These are phyloP conservation scores for Acephala macrosclerotiorum DNA, from an alignment of 2,329 filamentous ascomycete species.

Conservation along the genomic window DNA sequence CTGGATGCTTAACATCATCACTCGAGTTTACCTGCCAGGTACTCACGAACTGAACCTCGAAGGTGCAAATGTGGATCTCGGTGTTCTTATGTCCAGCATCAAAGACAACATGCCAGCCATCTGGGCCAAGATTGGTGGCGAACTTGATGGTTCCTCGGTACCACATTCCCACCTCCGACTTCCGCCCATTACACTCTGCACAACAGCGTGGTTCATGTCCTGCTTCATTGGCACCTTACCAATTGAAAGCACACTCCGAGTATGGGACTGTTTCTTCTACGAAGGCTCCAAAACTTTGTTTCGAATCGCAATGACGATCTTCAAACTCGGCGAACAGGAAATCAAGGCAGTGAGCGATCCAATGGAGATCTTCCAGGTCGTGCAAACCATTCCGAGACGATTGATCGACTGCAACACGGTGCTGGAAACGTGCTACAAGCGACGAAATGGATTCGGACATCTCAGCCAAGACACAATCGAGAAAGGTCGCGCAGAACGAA, in stretches of 20 bases:
- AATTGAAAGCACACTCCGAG: constrained; percentile 87
- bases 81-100: constrained; percentile 88
- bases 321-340: constrained; percentile 84
- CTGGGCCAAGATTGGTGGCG: constrained; percentile 87
- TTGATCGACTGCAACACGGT: constrained; percentile 84
- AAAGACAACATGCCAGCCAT: constrained; percentile 82
- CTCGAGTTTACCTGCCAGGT: constrained; percentile 84
- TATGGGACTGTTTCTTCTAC: constrained; percentile 97
- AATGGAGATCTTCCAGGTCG: constrained; percentile 95
- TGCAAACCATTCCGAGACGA: constrained; percentile 83
- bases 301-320: constrained; percentile 87
- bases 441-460: constrained; percentile 81
- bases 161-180: constrained; percentile 58
- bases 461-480: constrained; percentile 86
- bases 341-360: constrained; percentile 83
- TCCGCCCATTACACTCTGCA: constrained; percentile 89
- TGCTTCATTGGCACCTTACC: constrained; percentile 93
- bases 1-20: constrained; percentile 92
- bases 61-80: constrained; percentile 91
- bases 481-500: constrained; percentile 73
- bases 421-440: constrained; percentile 83
- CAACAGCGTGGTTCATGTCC: constrained; percentile 98
- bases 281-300: constrained; percentile 95
- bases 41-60: constrained; percentile 92
- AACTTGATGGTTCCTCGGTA: constrained; percentile 60